phyloP scores from a whole-genome alignment of 345 rosid species.

The Eucalyptus paniculata region DNA sequence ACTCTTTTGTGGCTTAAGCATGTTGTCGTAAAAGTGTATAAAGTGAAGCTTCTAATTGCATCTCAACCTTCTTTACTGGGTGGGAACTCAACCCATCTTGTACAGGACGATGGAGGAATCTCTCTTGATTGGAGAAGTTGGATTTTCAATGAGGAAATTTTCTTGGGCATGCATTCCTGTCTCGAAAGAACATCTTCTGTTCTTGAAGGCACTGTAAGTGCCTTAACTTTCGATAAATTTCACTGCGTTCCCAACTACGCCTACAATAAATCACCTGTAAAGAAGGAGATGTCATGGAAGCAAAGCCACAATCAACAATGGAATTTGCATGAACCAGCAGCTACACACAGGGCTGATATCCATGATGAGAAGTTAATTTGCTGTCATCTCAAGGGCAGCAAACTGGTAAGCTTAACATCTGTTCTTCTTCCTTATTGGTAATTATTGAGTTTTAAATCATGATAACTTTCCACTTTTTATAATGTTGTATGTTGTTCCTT shows the following conservation, averaged over 20 bases:
- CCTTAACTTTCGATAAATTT: constrained; percentile 25
- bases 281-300: constrained; percentile 7
- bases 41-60: neutral
- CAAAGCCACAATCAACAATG: constrained; percentile 10
- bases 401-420: constrained; percentile 17
- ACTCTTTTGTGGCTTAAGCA: neutral
- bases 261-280: constrained; percentile 1
- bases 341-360: constrained; percentile 1
- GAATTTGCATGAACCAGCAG: constrained; percentile 8
- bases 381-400: constrained; percentile 9
- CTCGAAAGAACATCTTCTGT: constrained; percentile 9
- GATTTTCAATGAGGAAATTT: constrained; percentile 33
- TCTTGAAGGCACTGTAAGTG: constrained; percentile 10
- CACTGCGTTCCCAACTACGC: neutral
- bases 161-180: neutral
- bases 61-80: neutral
- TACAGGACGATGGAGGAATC: constrained; percentile 26
- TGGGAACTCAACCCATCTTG: neutral
- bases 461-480: neutral
- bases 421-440: neutral
- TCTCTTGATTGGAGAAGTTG: constrained; percentile 72
- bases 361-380: constrained; percentile 13
- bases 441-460: neutral
- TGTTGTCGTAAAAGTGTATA: neutral
- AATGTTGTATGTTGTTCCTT: neutral